phyloP scores from a whole-genome alignment of 495 filamentous ascomycete genomes.

The Daldinia childiae region DNA sequence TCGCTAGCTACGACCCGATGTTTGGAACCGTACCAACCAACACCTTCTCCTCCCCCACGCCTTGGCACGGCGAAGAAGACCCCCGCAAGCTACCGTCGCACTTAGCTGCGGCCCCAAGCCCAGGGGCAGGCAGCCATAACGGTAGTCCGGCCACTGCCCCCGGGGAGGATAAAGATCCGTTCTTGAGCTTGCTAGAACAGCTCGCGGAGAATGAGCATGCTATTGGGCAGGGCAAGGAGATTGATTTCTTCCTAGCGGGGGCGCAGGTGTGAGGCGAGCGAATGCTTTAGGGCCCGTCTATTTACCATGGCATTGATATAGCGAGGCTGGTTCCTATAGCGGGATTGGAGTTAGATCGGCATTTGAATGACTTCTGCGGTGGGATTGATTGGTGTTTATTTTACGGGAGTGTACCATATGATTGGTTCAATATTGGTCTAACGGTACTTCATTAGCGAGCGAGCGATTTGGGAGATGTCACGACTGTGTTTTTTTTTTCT shows the following conservation, averaged over 20 bases:
- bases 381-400: not conserved
- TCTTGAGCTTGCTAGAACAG: slow-evolving; percentile 80
- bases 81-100: slow-evolving; percentile 32
- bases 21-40: slow-evolving; percentile 60
- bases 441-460: not conserved
- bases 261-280: slow-evolving; percentile 34
- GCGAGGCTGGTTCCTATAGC: not conserved
- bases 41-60: slow-evolving; percentile 55
- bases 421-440: not conserved
- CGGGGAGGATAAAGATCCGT: slow-evolving; percentile 76
- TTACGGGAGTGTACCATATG: not conserved
- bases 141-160: slow-evolving; percentile 51
- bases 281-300: not conserved
- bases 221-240: slow-evolving; percentile 66
- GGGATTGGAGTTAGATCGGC: not conserved
- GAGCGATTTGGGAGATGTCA: not conserved
- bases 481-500: not conserved
- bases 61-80: slow-evolving; percentile 54
- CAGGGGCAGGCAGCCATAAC: slow-evolving; percentile 52
- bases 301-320: not conserved
- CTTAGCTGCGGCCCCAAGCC: slow-evolving; percentile 45
- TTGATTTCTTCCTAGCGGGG: slow-evolving; percentile 73
- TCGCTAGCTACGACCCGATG: slow-evolving; percentile 63
- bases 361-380: not conserved
- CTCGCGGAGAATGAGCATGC: slow-evolving; percentile 77